Conservation (phyloP, 2,329 filamentous ascomycete species). For the Claviceps humidiphila region DNA sequence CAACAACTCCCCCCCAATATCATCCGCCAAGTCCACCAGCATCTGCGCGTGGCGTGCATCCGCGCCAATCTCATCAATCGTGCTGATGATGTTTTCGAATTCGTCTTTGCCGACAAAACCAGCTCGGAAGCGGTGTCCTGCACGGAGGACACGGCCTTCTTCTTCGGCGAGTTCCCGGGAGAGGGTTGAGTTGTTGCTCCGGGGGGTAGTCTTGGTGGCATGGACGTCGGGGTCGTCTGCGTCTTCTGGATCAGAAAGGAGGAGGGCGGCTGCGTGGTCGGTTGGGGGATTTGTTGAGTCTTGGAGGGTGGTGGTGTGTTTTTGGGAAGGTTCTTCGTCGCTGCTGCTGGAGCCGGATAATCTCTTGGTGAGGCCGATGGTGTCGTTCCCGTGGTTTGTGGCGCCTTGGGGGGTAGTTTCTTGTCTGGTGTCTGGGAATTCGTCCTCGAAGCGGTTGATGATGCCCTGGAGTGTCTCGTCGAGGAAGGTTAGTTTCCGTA, state of each 20-base stretch:
- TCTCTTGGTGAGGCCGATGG: not conserved
- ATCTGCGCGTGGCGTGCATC: slow-evolving; percentile 38
- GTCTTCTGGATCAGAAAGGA: slow-evolving; percentile 26
- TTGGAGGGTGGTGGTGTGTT: slow-evolving; percentile 6
- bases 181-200: slow-evolving; percentile 40
- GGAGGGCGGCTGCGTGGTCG: too few relatives aligned
- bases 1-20: slow-evolving; percentile 47
- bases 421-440: slow-evolving; percentile 74
- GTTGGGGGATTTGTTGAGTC: too few relatives aligned
- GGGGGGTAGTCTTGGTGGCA: slow-evolving; percentile 28
- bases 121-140: slow-evolving; percentile 42
- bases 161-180: slow-evolving; percentile 42
- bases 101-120: slow-evolving; percentile 39
- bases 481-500: slow-evolving; percentile 75
- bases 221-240: slow-evolving; percentile 36
- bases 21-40: slow-evolving; percentile 50
- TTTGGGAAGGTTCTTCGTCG: slow-evolving; percentile 11
- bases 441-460: slow-evolving; percentile 90
- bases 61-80: slow-evolving; percentile 34
- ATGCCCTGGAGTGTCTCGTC: slow-evolving; percentile 81
- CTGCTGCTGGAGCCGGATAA: slow-evolving; percentile 3
- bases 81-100: slow-evolving; percentile 34
- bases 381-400: not conserved
- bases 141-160: slow-evolving; percentile 42
- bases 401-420: slow-evolving; percentile 11